Conservation (phyloP, 768 basidiomycete species). For the Xerocomellus amylosporus region DNA sequence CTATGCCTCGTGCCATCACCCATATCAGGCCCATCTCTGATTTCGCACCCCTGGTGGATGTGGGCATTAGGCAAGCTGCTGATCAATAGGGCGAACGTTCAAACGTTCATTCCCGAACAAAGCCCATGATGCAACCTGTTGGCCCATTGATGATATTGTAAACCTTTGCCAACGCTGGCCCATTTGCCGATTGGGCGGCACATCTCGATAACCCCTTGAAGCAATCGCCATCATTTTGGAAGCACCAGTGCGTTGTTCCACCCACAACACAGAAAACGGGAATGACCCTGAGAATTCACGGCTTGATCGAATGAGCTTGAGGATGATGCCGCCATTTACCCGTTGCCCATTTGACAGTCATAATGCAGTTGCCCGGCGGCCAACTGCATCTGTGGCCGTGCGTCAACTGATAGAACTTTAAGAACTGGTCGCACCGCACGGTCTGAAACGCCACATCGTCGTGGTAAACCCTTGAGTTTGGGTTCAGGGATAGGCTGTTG, state of each 20-base stretch:
- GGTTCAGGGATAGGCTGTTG: conserved; percentile 6
- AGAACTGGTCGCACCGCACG: background rate
- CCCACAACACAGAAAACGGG: no score
- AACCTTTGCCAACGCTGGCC: background rate
- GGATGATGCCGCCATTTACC: background rate
- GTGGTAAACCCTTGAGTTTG: conserved; percentile 1
- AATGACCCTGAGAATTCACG: conserved; percentile 32
- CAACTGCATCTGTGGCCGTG: background rate
- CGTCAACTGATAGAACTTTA: background rate
- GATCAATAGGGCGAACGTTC: no score
- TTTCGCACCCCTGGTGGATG: conserved; percentile 10
- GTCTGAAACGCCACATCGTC: background rate
- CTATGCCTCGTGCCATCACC: conserved; percentile 29
- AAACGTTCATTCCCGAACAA: no score
- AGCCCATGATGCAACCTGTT: no score
- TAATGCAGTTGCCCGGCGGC: conserved; percentile 29
- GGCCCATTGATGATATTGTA: no score
- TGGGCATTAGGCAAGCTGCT: no score
- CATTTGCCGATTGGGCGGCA: no score
- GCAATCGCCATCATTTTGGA: no score
- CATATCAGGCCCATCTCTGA: conserved; percentile 35
- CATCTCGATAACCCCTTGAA: no score
- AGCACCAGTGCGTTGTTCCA: no score
- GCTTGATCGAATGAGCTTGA: conserved; percentile 5
- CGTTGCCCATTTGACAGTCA: background rate